Evolutionary conservation across 2,329 filamentous ascomycete genomes (phyloP).

Genomic region (Whalleya microplaca): DNA sequence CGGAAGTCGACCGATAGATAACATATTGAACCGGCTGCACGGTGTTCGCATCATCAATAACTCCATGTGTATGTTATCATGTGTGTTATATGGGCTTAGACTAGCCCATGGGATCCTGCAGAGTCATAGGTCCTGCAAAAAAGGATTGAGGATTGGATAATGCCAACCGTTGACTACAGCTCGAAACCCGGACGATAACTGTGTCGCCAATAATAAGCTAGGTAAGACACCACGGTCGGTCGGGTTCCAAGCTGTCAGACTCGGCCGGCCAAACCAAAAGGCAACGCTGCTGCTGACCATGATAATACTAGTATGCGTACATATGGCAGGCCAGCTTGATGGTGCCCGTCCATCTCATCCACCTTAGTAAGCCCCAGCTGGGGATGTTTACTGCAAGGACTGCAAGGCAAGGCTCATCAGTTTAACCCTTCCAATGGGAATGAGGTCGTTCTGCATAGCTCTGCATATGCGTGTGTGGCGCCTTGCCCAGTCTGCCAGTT

Average conservation of each 20-base stretch:
- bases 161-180: background rate
- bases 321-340: too few species aligned
- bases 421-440: too few species aligned
- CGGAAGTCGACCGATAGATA: slow-evolving; percentile 1
- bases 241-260: too few species aligned
- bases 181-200: background rate
- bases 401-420: too few species aligned
- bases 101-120: slow-evolving; percentile 8
- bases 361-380: too few species aligned
- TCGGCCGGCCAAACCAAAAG: background rate
- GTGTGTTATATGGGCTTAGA: slow-evolving; percentile 1
- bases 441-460: too few species aligned
- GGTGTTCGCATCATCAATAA: slow-evolving; percentile 19
- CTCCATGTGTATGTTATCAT: slow-evolving; percentile 10
- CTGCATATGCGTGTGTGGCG: too few species aligned
- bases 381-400: too few species aligned
- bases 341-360: too few species aligned
- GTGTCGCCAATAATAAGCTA: background rate
- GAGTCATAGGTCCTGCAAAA: background rate
- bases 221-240: background rate
- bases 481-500: too few species aligned
- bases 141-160: background rate
- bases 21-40: background rate
- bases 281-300: too few species aligned
- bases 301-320: too few species aligned